phyloP scores from a whole-genome alignment of 169 alveolate genomes.

The Cryptosporidium tyzzeri region DNA sequence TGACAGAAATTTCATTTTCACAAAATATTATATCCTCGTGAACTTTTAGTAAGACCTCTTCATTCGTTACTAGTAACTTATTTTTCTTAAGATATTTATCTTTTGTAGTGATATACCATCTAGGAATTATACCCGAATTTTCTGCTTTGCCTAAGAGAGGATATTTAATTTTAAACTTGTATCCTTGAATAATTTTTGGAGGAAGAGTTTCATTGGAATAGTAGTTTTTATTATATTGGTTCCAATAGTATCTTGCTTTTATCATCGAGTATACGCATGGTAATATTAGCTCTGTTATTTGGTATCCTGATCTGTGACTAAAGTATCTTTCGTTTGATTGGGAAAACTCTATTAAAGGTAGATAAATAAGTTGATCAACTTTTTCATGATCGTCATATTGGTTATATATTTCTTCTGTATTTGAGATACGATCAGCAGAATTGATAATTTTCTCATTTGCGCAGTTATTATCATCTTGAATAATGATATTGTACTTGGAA shows the following conservation, averaged over 20 bases:
- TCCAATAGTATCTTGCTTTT: slow-evolving; percentile 61
- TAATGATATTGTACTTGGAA: background rate
- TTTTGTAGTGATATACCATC: slow-evolving; percentile 67
- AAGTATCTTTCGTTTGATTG: slow-evolving; percentile 3
- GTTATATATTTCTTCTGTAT: background rate
- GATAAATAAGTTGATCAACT: slow-evolving; percentile 29
- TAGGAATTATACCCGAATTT: slow-evolving; percentile 44
- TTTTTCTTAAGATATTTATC: slow-evolving; percentile 42
- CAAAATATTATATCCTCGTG: slow-evolving; percentile 8
- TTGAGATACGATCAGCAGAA: background rate
- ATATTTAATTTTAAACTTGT: slow-evolving; percentile 41
- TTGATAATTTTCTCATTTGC: no score
- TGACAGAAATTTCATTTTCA: slow-evolving; percentile 6
- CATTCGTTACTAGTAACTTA: background rate
- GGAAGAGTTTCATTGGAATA: slow-evolving; percentile 42
- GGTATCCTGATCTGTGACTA: background rate
- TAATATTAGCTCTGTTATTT: background rate
- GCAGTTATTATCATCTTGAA: background rate
- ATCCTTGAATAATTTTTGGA: slow-evolving; percentile 63
- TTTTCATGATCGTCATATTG: slow-evolving; percentile 9
- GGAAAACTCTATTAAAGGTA: slow-evolving; percentile 48
- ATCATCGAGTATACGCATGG: slow-evolving; percentile 60
- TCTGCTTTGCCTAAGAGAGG: slow-evolving; percentile 15
- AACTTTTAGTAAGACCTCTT: background rate
- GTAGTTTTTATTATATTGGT: slow-evolving; percentile 64